Base-by-base conservation (phyloP, 176 grass and related monocot genomes). In the Avena insularis region DNA sequence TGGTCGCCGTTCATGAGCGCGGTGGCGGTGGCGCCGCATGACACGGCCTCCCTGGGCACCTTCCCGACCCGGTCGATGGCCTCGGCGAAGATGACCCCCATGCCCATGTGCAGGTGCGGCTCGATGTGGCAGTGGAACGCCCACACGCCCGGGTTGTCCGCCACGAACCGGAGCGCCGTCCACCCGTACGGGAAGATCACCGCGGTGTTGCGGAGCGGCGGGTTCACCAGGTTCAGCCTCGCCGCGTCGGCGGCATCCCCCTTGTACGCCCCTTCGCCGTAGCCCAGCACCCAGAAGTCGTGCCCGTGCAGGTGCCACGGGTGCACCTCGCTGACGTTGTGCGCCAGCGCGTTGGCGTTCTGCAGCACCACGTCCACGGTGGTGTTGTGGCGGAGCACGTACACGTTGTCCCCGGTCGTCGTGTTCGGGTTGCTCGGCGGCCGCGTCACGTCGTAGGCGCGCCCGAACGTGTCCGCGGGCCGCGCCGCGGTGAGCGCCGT, bases 81-180 rank as follows among this genome's bases (percentile, higher is more conserved):
- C 79, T 97, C 95, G 57, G 92, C 92, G 79, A 97, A 84, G 60
- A 97, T 29, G 64, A 95, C 87, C 13, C 95, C 93, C 95, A 95
- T 95, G 6, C 93, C 93, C 95, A 93, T 91, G 58, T 95, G 91
- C 0, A 95, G 77, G 67, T 97, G 95, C 57, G 95, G 93, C 66
- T 97, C 95, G 79, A 95, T 95, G 83, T 98, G 93, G 91, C 93
- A 98, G 86, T 98, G 95, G 78, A 95, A 98, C 62, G 93, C 95
- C 95, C 95, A 98, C 15, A 92, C 93, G 35, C 95, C 95, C 0
- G 95, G 93, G 87, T 98, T 98, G 73, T 95, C 89, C n/a, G 95
- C 93, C 29, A 95, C 87, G 59, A 91, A 93, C 77, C 92, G 68
- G 35, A 97, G 63, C 63, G 77, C 85, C 8, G 91, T 95, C 93